Percentiles rank a stretch among this genome's conserved stretches.
Evolutionary conservation across 1,284 basidiomycete species (phyloP).

Genomic region (Thecaphora frezii): DNA sequence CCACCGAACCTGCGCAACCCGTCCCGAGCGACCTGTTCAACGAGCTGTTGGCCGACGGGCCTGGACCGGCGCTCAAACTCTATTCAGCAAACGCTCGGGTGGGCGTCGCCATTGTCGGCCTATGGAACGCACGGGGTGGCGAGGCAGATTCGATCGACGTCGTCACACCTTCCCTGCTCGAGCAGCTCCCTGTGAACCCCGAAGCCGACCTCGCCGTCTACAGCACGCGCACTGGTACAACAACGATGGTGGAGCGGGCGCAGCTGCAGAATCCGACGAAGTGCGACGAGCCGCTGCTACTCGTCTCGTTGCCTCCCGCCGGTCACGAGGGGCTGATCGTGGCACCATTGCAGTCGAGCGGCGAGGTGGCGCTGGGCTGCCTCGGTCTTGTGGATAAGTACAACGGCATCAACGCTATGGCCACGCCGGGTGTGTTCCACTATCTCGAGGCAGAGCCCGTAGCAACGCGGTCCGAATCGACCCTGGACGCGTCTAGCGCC

Average conservation of each 20-base stretch:
- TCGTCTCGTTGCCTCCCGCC: neutral
- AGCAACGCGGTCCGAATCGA: too few species aligned
- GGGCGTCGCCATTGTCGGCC: conserved; percentile 8
- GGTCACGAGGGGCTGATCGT: neutral
- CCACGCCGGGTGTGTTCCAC: neutral
- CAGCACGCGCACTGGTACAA: neutral
- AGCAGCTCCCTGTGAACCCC: neutral
- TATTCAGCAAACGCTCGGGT: conserved; percentile 12
- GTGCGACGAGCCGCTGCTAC: neutral
- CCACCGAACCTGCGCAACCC: conserved; percentile 2
- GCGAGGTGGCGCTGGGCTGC: neutral
- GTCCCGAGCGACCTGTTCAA: conserved; percentile 7
- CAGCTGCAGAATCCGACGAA: neutral
- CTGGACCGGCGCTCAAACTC: conserved; percentile 20
- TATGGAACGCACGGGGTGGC: conserved; percentile 21
- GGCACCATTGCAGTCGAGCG: neutral
- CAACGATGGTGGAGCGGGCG: neutral
- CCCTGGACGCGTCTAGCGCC: too few species aligned
- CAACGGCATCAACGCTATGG: neutral
- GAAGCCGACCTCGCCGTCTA: neutral
- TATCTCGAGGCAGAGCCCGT: too few species aligned
- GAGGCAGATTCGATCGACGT: neutral
- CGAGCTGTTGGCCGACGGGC: conserved; percentile 12
- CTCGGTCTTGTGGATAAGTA: neutral
- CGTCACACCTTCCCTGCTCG: neutral